phyloP scores from a whole-genome alignment of 768 basidiomycete species.

The Kondoa subrosea region DNA sequence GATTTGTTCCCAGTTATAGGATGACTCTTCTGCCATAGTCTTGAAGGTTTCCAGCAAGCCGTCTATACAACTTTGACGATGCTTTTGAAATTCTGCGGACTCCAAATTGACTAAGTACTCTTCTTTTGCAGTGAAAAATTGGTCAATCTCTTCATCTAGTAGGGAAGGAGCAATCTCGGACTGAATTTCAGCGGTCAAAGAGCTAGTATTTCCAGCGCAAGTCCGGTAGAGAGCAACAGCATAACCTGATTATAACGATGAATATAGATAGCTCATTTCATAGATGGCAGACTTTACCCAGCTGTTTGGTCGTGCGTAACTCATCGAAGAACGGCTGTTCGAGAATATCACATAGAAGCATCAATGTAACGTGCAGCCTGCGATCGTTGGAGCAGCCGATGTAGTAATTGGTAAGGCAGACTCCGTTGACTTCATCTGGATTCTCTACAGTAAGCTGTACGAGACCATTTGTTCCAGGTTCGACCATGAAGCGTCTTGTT shows the following conservation, averaged over 20 bases:
- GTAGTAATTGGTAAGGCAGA: conserved; percentile 37
- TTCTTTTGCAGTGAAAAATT: conserved; percentile 63
- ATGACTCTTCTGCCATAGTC: conserved; percentile 64
- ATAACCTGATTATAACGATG: not conserved
- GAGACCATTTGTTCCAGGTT: conserved; percentile 30
- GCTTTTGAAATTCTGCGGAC: conserved; percentile 54
- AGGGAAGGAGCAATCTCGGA: conserved; percentile 62
- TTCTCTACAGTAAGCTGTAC: conserved; percentile 32
- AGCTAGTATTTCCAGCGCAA: conserved; percentile 31
- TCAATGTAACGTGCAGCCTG: conserved; percentile 37
- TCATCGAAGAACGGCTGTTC: conserved; percentile 80
- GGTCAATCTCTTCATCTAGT: conserved; percentile 71
- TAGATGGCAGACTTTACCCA: conserved; percentile 80
- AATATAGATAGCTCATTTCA: conserved; percentile 30
- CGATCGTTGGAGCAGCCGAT: not conserved
- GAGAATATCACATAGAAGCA: conserved; percentile 63
- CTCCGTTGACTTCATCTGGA: conserved; percentile 51
- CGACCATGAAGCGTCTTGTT: conserved; percentile 32
- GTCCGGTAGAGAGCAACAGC: not conserved
- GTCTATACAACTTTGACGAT: conserved; percentile 58
- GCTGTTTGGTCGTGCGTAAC: conserved; percentile 79
- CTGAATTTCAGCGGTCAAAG: conserved; percentile 72
- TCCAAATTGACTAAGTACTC: conserved; percentile 49
- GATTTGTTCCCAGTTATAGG: conserved; percentile 53
- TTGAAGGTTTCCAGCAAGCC: conserved; percentile 72